Evolutionary conservation across 2,329 filamentous ascomycete species (phyloP).

Genomic region (Cladosporium sp.): DNA sequence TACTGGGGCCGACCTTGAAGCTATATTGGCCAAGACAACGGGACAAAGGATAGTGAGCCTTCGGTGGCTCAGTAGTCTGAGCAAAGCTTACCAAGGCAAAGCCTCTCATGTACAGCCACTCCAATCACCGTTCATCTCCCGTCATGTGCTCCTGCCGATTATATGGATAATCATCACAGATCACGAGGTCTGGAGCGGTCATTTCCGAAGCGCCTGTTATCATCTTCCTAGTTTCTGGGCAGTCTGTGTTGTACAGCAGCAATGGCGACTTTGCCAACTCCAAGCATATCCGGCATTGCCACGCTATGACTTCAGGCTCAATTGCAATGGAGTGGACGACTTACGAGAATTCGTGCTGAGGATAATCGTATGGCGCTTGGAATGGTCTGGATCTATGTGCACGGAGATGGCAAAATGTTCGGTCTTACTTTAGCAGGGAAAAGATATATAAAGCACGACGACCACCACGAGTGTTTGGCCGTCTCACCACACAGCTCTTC

Average conservation of each 20-base stretch:
- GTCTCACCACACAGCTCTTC: neutral
- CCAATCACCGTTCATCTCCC: neutral
- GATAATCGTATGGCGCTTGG: neutral
- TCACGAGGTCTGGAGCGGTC: neutral
- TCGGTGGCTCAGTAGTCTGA: neutral
- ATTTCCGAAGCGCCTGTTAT: neutral
- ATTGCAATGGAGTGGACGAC: neutral
- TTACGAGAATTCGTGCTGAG: too few species aligned
- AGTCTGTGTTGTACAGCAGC: neutral
- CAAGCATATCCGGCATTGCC: neutral
- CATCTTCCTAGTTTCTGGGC: neutral
- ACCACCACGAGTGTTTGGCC: neutral
- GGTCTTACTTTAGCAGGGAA: neutral
- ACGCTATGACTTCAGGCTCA: conserved; percentile 1
- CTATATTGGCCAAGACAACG: neutral
- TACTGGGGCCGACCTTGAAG: neutral
- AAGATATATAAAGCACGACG: neutral
- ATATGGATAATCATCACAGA: neutral
- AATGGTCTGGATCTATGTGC: neutral
- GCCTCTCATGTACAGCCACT: neutral
- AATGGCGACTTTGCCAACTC: neutral
- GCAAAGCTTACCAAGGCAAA: conserved; percentile 9
- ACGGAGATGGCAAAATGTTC: too few species aligned
- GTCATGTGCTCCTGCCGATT: neutral
- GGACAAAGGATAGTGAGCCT: neutral